Evolutionary conservation across 352 stramenopile species (phyloP).

Genomic region (Globisporangium cystogenes): DNA sequence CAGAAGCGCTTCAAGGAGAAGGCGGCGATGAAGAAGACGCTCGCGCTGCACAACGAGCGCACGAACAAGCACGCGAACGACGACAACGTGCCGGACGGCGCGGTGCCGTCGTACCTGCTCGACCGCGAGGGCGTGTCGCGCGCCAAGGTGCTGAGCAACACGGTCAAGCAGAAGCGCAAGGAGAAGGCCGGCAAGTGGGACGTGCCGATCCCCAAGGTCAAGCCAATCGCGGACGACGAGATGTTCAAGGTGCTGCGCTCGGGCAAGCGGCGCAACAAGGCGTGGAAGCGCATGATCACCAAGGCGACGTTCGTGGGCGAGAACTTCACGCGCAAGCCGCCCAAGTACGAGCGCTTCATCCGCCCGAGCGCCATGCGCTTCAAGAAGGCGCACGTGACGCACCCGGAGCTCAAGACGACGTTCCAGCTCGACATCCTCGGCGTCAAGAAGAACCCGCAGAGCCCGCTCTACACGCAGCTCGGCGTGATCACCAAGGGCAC

Average conservation of each 20-base stretch:
- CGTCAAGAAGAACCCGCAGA: conserved; percentile 99
- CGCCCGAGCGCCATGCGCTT: conserved; percentile 98
- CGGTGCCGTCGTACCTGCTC: conserved; percentile 98
- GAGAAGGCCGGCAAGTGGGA: conserved; percentile 99
- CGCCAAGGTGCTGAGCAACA: conserved; percentile 99
- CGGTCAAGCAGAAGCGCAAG: conserved; percentile 99
- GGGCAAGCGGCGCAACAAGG: conserved; percentile 95
- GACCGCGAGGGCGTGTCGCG: conserved; percentile 98
- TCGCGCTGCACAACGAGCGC: conserved; percentile 98
- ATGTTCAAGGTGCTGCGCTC: conserved; percentile 99
- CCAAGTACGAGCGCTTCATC: conserved; percentile 99
- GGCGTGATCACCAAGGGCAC: conserved; percentile 99
- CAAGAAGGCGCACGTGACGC: conserved; percentile 99
- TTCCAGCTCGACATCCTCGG: conserved; percentile 99
- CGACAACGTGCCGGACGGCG: conserved; percentile 94
- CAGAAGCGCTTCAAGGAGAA: conserved; percentile 99
- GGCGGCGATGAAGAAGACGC: conserved; percentile 99
- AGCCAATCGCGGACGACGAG: conserved; percentile 99
- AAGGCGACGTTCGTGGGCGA: conserved; percentile 99
- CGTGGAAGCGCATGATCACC: conserved; percentile 89
- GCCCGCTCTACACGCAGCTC: conserved; percentile 95
- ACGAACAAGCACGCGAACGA: conserved; percentile 99
- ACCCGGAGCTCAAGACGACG: conserved; percentile 99
- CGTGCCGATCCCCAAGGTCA: conserved; percentile 98
- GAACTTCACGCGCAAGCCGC: conserved; percentile 98